phyloP scores from a whole-genome alignment of 208 protist species.

The Acanthamoeba rhysodes region DNA sequence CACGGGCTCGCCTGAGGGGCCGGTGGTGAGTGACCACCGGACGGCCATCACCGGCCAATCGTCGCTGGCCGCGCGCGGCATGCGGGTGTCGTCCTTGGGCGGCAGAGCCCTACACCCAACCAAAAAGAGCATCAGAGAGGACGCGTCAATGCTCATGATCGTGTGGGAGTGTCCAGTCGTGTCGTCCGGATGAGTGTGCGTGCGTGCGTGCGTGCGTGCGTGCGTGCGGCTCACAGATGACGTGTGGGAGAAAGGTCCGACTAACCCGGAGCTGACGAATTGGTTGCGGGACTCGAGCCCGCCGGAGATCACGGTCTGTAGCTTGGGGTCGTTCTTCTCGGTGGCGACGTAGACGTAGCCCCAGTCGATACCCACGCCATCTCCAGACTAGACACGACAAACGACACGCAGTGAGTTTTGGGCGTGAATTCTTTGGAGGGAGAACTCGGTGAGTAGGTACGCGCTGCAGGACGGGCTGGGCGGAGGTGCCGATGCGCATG shows the following conservation, averaged over 20 bases:
- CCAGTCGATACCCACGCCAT: constrained; percentile 71
- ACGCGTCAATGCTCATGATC: no score
- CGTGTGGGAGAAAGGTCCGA: neutral
- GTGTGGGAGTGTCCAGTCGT: neutral
- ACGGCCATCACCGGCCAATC: constrained; percentile 68
- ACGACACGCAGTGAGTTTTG: neutral
- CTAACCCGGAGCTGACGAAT: neutral
- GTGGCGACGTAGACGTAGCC: constrained; percentile 69
- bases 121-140: no score
- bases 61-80: constrained; percentile 59
- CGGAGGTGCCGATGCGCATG: constrained; percentile 20
- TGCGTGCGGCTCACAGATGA: no score
- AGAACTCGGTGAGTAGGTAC: neutral
- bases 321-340: neutral
- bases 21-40: neutral
- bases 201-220: no score
- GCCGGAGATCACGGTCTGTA: neutral
- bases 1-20: neutral
- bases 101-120: neutral
- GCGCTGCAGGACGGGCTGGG: constrained; percentile 17
- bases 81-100: constrained; percentile 53
- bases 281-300: neutral
- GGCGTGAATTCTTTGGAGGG: neutral
- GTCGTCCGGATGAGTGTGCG: neutral
- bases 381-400: neutral